phyloP scores from a whole-genome alignment of 2,329 filamentous ascomycete genomes.

The Capronia epimyces region DNA sequence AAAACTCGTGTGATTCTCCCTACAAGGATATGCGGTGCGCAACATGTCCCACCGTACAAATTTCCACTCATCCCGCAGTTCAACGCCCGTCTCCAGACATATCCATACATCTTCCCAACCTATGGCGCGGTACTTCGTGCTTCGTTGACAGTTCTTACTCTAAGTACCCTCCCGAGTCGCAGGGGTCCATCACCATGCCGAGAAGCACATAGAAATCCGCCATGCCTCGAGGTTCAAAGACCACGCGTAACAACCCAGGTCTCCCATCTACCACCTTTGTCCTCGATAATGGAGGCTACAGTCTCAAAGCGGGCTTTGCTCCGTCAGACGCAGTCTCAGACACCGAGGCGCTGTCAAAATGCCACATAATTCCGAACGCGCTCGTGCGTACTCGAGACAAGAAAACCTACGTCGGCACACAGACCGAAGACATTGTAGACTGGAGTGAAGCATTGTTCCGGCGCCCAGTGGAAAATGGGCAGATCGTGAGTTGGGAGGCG shows the following conservation, averaged over 20 bases:
- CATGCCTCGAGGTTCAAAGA: slow-evolving; percentile 40
- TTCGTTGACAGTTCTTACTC: neutral
- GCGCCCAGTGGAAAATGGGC: slow-evolving; percentile 88
- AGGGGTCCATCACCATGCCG: neutral
- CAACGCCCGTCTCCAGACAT: too few relatives aligned
- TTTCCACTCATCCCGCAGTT: too few relatives aligned
- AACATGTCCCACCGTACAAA: too few relatives aligned
- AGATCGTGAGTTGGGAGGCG: slow-evolving; percentile 92
- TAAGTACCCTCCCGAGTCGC: neutral
- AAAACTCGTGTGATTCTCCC: neutral
- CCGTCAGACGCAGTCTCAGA: slow-evolving; percentile 41
- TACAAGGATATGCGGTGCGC: neutral
- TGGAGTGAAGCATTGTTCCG: slow-evolving; percentile 85
- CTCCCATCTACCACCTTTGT: slow-evolving; percentile 67
- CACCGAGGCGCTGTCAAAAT: slow-evolving; percentile 43
- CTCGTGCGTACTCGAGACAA: slow-evolving; percentile 76
- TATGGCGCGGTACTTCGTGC: too few relatives aligned
- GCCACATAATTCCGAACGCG: slow-evolving; percentile 76
- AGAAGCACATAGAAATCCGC: neutral
- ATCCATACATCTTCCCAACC: too few relatives aligned
- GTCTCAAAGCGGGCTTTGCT: slow-evolving; percentile 80
- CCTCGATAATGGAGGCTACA: slow-evolving; percentile 88
- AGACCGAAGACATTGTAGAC: slow-evolving; percentile 73
- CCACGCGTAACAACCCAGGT: slow-evolving; percentile 45
- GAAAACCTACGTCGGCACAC: slow-evolving; percentile 71